Evolutionary conservation across 169 alveolate species (phyloP).

Genomic region (Cryptosporidium sp.): DNA sequence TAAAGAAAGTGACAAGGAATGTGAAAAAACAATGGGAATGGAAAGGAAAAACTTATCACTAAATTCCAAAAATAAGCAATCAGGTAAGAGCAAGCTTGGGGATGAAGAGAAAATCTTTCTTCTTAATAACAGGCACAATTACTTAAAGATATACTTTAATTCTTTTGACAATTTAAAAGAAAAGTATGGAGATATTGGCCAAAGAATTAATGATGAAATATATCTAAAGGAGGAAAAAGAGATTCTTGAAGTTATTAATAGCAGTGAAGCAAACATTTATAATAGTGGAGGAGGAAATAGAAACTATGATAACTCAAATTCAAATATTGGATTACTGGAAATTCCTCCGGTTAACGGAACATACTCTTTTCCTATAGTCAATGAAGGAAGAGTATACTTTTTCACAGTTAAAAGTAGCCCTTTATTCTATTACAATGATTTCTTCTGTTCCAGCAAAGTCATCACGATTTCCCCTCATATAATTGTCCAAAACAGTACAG

Average conservation of each 20-base stretch:
- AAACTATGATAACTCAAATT: neutral
- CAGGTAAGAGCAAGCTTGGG: neutral
- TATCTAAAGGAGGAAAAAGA: constrained; percentile 19
- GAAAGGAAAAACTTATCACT: neutral
- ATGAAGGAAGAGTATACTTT: constrained; percentile 23
- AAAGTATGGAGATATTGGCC: neutral
- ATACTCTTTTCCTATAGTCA: constrained; percentile 61
- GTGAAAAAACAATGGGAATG: neutral
- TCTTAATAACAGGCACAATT: constrained; percentile 47
- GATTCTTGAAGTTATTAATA: constrained; percentile 33
- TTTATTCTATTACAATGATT: constrained; percentile 27
- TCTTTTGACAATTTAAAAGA: neutral
- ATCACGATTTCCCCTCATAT: constrained; percentile 57
- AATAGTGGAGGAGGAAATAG: neutral
- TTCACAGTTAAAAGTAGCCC: constrained; percentile 44
- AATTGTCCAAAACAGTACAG: constrained; percentile 1
- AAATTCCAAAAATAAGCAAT: neutral
- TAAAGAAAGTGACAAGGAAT: neutral
- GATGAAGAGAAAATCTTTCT: constrained; percentile 14
- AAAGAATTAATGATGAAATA: constrained; percentile 10
- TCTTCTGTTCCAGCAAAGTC: constrained; percentile 11
- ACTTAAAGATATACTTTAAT: constrained; percentile 46
- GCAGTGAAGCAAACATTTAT: neutral
- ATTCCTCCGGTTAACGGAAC: constrained; percentile 29
- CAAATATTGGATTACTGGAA: constrained; percentile 52